Percentiles rank a stretch among this genome's conserved stretches.
Evolutionary conservation across 2,329 filamentous ascomycete species (phyloP).

Genomic region (Xylaria sp.): DNA sequence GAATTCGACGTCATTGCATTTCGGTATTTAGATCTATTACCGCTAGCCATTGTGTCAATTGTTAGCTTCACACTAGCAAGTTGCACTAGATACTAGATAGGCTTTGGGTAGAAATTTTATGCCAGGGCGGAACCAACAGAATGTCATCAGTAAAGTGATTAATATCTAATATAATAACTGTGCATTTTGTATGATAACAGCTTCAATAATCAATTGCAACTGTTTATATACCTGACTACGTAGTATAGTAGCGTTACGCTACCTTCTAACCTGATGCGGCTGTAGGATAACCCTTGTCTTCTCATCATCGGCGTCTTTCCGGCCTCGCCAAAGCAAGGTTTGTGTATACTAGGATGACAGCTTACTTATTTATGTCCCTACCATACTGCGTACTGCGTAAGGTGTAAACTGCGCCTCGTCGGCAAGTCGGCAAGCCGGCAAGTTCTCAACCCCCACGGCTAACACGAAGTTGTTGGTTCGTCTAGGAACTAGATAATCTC

Average conservation of each 20-base stretch:
- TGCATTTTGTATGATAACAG: too few relatives aligned
- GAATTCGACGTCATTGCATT: not conserved
- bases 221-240: not conserved
- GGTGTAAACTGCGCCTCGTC: not conserved
- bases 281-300: constrained; percentile 23
- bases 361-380: not conserved
- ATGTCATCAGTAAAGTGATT: not conserved
- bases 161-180: not conserved
- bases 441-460: not conserved
- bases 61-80: not conserved
- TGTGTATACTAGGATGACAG: constrained; percentile 13
- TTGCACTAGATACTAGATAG: not conserved
- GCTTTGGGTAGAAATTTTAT: not conserved
- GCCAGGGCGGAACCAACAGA: not conserved
- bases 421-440: constrained; percentile 3
- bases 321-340: constrained; percentile 26
- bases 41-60: not conserved
- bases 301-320: constrained; percentile 21
- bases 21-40: not conserved
- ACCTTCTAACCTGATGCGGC: constrained; percentile 3
- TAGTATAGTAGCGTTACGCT: constrained; percentile 17
- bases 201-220: too few relatives aligned
- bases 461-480: not conserved
- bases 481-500: not conserved
- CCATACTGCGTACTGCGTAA: too few relatives aligned